Base-by-base conservation (phyloP, 2,329 filamentous ascomycete species). In the Elsinoe fawcettii region DNA sequence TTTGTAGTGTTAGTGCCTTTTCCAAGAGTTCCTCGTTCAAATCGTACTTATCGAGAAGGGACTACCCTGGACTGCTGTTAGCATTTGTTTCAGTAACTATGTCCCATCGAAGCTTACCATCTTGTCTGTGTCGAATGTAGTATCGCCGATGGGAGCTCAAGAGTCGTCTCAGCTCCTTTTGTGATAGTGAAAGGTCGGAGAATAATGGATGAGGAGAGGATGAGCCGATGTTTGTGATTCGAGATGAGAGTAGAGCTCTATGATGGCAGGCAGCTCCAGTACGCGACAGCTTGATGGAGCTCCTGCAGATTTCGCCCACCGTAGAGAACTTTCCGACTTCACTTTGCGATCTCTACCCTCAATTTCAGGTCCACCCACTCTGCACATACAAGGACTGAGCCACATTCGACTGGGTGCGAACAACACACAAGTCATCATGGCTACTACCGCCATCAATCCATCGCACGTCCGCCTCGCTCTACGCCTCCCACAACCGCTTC, bases 401-500 rank as follows among this genome's bases (percentile, higher is more conserved):
- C 44, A 36, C 30, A n/a, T 7, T 12, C 22, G 5, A 23, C n/a
- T n/a, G n/a, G n/a, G n/a, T n/a, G n/a, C n/a, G n/a, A n/a, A n/a
- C 34, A 39, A 37, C 25, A 4, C 25, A 3, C 1, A 2, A 37
- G 23, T 20, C 11, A 18, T 22, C 25, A 61, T 60, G 56, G 58
- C 51, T 8, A 54, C 43, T 11, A 25, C 53, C 1, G 39, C 39
- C 30, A 30, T 57, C 51, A 58, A 58, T 22, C 64, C 66, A 37
- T 63, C 69, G 36, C 70, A 73, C 61, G 68, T 80, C 58, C 67
- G 72, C 58, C 61, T 65, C 20, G 87, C 87, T 60, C 82, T 85
- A 73, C 77, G 81, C 63, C 83, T 97, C 39, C 93, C 90, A 7
- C 77, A 82, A 56, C 86, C 86, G 39, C 82, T 99, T 46, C 82